phyloP scores from a whole-genome alignment of 2,329 filamentous ascomycete species.

The Colletotrichum neosansevieriae region DNA sequence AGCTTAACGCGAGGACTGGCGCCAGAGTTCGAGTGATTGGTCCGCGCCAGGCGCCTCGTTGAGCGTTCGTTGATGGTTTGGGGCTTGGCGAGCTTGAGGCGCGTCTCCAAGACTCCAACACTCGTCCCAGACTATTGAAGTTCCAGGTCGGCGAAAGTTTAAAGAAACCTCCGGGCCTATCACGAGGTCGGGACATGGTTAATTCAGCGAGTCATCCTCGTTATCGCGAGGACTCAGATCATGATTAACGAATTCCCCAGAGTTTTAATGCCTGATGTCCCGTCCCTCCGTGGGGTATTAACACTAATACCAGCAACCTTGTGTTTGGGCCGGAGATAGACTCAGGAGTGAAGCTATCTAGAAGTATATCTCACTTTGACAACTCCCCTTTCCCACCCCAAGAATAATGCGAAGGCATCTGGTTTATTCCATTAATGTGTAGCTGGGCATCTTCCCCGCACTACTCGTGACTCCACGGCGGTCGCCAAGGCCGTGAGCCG shows the following conservation, averaged over 20 bases:
- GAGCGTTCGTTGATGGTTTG: not conserved
- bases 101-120: too few species aligned
- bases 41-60: not conserved
- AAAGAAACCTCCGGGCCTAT: conserved; percentile 10
- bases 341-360: not conserved
- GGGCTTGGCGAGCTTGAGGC: not conserved
- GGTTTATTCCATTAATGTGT: not conserved
- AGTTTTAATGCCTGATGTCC: too few species aligned
- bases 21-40: conserved; percentile 28
- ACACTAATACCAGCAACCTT: not conserved
- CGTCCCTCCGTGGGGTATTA: not conserved
- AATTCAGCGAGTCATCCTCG: not conserved
- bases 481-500: not conserved
- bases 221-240: not conserved
- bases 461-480: not conserved
- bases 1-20: not conserved
- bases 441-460: not conserved
- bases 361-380: too few species aligned
- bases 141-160: conserved; percentile 18
- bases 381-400: conserved; percentile 5
- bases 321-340: not conserved
- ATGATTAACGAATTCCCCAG: too few species aligned
- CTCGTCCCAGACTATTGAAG: conserved; percentile 12
- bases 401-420: not conserved
- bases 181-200: not conserved